Evolutionary conservation across 2,329 filamentous ascomycete genomes (phyloP).

Genomic region (Lecanicillium sp.): DNA sequence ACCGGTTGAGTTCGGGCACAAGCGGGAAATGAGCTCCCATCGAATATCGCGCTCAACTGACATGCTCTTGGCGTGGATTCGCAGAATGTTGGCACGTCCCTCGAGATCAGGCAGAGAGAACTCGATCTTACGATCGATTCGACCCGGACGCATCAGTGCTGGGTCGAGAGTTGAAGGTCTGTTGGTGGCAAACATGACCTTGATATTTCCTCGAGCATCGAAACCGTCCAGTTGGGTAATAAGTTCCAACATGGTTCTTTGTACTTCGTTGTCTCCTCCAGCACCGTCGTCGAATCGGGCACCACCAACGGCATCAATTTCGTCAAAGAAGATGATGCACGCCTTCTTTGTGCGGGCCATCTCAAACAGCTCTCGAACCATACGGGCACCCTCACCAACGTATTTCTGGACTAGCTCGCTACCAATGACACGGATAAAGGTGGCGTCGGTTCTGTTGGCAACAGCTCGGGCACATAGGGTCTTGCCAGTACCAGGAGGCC

Average conservation of each 20-base stretch:
- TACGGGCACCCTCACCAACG: conserved; percentile 93
- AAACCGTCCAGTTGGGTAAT: conserved; percentile 97
- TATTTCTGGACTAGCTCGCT: conserved; percentile 98
- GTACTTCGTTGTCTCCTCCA: conserved; percentile 94
- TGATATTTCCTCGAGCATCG: conserved; percentile 95
- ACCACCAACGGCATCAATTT: conserved; percentile 93
- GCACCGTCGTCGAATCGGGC: conserved; percentile 95
- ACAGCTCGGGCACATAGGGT: conserved; percentile 96
- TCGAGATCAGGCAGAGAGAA: conserved; percentile 96
- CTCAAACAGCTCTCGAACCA: conserved; percentile 98
- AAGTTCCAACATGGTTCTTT: conserved; percentile 94
- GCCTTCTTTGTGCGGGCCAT: conserved; percentile 99
- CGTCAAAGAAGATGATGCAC: conserved; percentile 96
- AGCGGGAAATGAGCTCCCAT: conserved; percentile 95
- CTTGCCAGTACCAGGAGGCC: conserved; percentile 96
- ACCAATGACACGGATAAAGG: conserved; percentile 97
- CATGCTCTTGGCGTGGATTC: conserved; percentile 99
- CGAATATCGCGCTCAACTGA: conserved; percentile 97
- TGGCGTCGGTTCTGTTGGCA: conserved; percentile 95
- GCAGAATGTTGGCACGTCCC: conserved; percentile 91
- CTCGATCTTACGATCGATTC: conserved; percentile 98
- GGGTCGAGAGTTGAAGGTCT: conserved; percentile 90
- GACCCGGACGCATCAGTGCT: conserved; percentile 92
- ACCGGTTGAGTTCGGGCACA: conserved; percentile 96
- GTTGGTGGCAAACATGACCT: conserved; percentile 99